Evolutionary conservation across 1,284 basidiomycete genomes (phyloP).

Genomic region (Ustilago xerochloae): DNA sequence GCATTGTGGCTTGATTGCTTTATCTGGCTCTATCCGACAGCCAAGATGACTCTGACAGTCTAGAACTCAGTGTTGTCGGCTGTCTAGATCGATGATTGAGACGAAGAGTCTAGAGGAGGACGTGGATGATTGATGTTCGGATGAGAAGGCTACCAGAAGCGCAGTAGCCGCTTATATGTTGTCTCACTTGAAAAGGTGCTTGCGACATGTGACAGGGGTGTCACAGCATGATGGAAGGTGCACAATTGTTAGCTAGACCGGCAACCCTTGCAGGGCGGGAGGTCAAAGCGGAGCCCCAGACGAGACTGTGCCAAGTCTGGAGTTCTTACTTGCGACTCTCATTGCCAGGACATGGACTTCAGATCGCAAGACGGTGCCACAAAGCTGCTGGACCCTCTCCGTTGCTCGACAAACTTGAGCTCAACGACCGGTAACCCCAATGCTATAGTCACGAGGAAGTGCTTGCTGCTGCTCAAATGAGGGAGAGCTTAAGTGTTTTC

Average conservation of each 20-base stretch:
- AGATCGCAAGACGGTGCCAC: no score
- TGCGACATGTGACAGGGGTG: neutral
- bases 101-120: neutral
- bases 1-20: neutral
- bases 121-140: neutral
- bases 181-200: neutral
- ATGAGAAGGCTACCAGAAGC: neutral
- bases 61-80: neutral
- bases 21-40: neutral
- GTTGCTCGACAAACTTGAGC: no score
- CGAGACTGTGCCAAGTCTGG: neutral
- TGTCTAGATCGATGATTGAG: neutral
- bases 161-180: neutral
- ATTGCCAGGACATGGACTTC: no score
- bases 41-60: neutral
- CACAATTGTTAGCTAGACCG: neutral
- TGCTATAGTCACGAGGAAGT: no score
- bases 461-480: no score
- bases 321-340: neutral
- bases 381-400: no score
- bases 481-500: no score
- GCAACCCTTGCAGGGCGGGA: neutral
- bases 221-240: neutral
- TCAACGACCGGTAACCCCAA: no score
- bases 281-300: neutral